A percentile compares a stretch with the other conserved stretches of the same genome.
Conservation (phyloP, 805 yeast genomes). For the Candida chauliodis region DNA sequence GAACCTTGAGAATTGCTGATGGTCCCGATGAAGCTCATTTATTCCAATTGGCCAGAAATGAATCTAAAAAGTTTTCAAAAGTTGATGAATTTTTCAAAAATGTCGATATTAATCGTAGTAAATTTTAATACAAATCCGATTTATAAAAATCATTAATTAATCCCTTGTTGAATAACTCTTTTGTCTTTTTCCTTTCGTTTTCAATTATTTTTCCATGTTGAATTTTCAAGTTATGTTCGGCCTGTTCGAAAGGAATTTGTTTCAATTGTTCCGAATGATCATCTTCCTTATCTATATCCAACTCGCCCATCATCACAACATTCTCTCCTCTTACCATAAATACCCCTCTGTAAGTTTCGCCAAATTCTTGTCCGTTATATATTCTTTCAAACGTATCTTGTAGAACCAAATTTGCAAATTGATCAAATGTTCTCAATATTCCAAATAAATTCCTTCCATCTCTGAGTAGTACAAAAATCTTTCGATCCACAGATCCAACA, state of each 20-base stretch:
- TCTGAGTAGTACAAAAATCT: slow-evolving; percentile 78
- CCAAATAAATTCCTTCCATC: slow-evolving; percentile 91
- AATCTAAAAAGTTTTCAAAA: slow-evolving; percentile 33
- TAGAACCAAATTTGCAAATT: slow-evolving; percentile 85
- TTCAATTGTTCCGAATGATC: slow-evolving; percentile 54
- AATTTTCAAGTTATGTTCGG: slow-evolving; percentile 42
- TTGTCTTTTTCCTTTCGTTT: slow-evolving; percentile 44
- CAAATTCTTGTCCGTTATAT: slow-evolving; percentile 56
- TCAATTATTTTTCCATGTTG: slow-evolving; percentile 30
- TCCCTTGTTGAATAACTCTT: slow-evolving; percentile 50
- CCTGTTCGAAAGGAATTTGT: slow-evolving; percentile 60
- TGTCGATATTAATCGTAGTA: slow-evolving; percentile 20
- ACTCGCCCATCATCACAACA: slow-evolving; percentile 89
- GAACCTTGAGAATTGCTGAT: slow-evolving; percentile 63
- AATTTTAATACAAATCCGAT: slow-evolving; percentile 44
- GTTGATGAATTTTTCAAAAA: slow-evolving; percentile 33
- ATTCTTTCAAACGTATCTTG: slow-evolving; percentile 90
- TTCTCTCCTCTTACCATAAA: slow-evolving; percentile 94
- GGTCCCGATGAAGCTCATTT: slow-evolving; percentile 70
- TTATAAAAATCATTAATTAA: slow-evolving; percentile 54
- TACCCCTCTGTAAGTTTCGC: slow-evolving; percentile 75
- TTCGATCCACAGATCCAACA: slow-evolving; percentile 79
- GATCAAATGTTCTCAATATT: slow-evolving; percentile 90
- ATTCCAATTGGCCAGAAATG: slow-evolving; percentile 51
- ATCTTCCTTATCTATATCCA: slow-evolving; percentile 85